Evolutionary conservation across 1,284 basidiomycete species (phyloP).

Genomic region (Trichosporon sp.): DNA sequence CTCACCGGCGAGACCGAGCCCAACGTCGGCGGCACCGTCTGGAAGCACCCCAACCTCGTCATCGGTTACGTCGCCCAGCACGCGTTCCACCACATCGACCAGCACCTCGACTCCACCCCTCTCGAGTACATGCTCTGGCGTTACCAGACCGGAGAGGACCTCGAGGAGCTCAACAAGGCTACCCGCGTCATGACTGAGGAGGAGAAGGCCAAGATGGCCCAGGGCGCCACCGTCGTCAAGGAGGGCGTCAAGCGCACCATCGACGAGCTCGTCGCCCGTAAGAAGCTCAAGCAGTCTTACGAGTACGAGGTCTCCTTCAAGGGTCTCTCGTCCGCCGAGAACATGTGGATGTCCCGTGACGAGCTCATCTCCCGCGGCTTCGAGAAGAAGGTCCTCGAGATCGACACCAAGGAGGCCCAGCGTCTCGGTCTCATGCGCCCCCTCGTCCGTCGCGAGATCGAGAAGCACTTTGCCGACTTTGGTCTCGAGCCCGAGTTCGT

Average conservation of each 20-base stretch:
- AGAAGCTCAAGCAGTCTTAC: conserved; percentile 99
- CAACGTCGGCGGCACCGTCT: conserved; percentile 92
- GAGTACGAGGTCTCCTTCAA: conserved; percentile 97
- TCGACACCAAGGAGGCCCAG: conserved; percentile 96
- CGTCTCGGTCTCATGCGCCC: conserved; percentile 92
- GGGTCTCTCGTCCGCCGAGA: conserved; percentile 84
- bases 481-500: conserved; percentile 84
- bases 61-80: conserved; percentile 98
- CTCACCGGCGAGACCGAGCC: conserved; percentile 96
- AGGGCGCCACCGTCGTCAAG: conserved; percentile 75
- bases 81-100: conserved; percentile 98
- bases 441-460: conserved; percentile 94
- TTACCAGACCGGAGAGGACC: conserved; percentile 97
- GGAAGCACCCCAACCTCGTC: conserved; percentile 99
- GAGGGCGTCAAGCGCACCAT: conserved; percentile 93
- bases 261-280: conserved; percentile 83
- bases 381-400: conserved; percentile 97
- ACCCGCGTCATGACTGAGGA: conserved; percentile 80
- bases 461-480: conserved; percentile 90
- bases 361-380: conserved; percentile 95
- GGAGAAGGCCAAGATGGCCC: conserved; percentile 94
- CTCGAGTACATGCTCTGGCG: conserved; percentile 99
- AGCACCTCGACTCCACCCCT: conserved; percentile 96
- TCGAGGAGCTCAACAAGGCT: conserved; percentile 93
- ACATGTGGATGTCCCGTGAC: conserved; percentile 93